Evolutionary conservation across 495 filamentous ascomycete genomes (phyloP), one percentile per base, ranked within the genome.

Genomic region (Echria macrotheca): DNA sequence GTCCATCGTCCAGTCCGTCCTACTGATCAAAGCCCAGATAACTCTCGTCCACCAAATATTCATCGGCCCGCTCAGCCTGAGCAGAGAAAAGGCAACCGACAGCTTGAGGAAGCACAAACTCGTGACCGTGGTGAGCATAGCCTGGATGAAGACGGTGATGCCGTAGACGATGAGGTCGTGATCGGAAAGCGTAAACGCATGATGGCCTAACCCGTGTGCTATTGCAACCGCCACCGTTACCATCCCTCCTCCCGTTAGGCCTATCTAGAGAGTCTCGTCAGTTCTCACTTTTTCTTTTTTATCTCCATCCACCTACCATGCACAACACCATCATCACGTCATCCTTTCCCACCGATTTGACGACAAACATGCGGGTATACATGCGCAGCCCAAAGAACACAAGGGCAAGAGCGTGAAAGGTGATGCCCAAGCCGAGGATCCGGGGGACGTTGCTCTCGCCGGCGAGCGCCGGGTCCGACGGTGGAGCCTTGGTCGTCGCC

Each of bases 291-390:
- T 11, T 11, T 10, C 37, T 15, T 18, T 19, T 21, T 15, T n/a
- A 23, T 35, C 9, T 15, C 3, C 17, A 35, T 4, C 5, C 21
- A 42, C 39, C 1, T 24, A 28, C 40, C 40, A 43, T 43, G 14
- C 40, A 43, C 3, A 43, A 8, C 1, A n/a, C 4, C 40, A 43
- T 24, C 11, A 43, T 12, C 0, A 43, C 0, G 12, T 43, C 40
- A 43, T 43, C 40, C n/a, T 43, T 43, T 4, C 40, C 40, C n/a
- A 43, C 24, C 5, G 11, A 23, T 17, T 24, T 18, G 23, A 43
- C 40, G 14, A 43, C 14, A 9, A 43, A 5, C 5, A 14, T 9
- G 5, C 40, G 23, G 5, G 40, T 43, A 9, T 43, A 43, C 12
- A 43, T 28, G 14, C 40, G 23, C n/a, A 43, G 23, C 5, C 1